phyloP scores from a whole-genome alignment of 495 filamentous ascomycete species.

The Podospora bellae-mahoneyi region DNA sequence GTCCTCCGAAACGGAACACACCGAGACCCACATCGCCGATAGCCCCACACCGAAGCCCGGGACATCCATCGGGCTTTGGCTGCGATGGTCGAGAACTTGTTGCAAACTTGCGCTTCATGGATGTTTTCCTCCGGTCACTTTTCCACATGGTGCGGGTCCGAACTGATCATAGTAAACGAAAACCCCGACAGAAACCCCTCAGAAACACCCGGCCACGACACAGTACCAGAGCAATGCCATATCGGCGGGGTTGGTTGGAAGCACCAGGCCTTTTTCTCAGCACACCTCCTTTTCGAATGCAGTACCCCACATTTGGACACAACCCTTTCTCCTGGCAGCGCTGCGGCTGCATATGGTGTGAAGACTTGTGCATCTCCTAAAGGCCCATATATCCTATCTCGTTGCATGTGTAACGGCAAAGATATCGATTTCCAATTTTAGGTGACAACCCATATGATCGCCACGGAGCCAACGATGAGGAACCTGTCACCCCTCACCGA shows the following conservation, averaged over 20 bases:
- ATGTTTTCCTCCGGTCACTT: not conserved
- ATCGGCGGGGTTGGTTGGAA: not conserved
- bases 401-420: not conserved
- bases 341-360: not conserved
- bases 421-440: not conserved
- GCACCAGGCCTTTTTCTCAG: not conserved
- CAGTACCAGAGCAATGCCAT: not conserved
- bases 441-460: not conserved
- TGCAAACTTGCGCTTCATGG: not conserved
- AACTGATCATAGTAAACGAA: not conserved
- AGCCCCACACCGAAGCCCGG: not conserved
- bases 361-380: not conserved
- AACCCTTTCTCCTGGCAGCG: not conserved
- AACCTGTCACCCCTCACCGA: not conserved
- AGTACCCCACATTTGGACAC: constrained; percentile 1
- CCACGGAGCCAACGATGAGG: not conserved
- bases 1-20: not conserved
- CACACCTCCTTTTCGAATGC: constrained; percentile 2
- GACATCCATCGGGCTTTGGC: not conserved
- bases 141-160: not conserved
- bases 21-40: not conserved
- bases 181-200: not conserved
- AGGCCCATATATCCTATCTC: not conserved
- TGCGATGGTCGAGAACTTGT: not conserved
- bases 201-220: not conserved